Evolutionary conservation across 495 filamentous ascomycete species (phyloP), one percentile per base, ranked within the genome.

Genomic region (Penicillium maclennaniae): DNA sequence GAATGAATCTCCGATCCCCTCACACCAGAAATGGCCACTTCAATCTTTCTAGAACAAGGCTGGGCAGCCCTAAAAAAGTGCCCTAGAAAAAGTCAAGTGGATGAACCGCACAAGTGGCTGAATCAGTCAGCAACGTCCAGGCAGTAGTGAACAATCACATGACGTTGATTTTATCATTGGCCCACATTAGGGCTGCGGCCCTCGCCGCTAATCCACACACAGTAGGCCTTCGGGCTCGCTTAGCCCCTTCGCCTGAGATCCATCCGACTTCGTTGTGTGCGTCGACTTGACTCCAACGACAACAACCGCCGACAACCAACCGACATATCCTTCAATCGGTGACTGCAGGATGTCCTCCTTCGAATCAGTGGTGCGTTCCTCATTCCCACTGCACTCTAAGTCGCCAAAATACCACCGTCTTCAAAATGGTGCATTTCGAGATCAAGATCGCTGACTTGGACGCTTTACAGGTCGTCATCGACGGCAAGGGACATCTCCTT

Each of bases 401-500:
- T 51, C 48, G 28, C 34, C 49, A 26, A 52, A 55, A 52, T 49
- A 56, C 49, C 42, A 45, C 51, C 43, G 45, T 42, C 47, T 25
- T 56, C 31, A 49, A 43, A 28, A 37, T 40, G 43, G 21, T 52
- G 41, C 26, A 42, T 38, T 27, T 26, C 16, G 31, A 46, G 36
- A 47, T 23, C 41, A 27, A 41, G 51, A 52, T 58, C 47, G 64
- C 68, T 74, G 58, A 73, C 70, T 60, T 53, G 60, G 51, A 62
- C 45, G 45, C 36, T 56, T 52, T 56, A 59, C 68, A 95, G 92
- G 83, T 96, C 80, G 83, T 93, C 76, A 93, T 97, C 71, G 93
- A 98, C 87, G 93, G 92, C 88, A 98, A 98, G 84, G 93, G 95
- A 79, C 93, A 98, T 80, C 89, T 98, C 71, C 89, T 97, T 75